A percentile compares a stretch with the other conserved stretches of the same genome.
phyloP scores from a whole-genome alignment of 2,329 filamentous ascomycete genomes.

The Pyrenochaeta sp. region DNA sequence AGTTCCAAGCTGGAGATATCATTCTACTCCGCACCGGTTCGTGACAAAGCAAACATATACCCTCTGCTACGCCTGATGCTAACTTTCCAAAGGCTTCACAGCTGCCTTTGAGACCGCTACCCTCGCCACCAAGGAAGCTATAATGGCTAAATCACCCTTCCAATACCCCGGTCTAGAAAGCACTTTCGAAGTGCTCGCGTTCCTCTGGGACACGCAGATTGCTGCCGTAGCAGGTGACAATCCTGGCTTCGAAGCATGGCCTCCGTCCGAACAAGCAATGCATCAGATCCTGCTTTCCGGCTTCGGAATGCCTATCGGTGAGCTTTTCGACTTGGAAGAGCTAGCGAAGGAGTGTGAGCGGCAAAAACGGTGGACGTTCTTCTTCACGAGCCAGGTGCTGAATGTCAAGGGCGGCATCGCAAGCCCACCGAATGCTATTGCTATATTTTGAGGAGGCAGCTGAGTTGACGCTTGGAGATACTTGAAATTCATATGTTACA shows the following conservation, averaged over 20 bases:
- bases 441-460: slow-evolving; percentile 33
- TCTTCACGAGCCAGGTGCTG: slow-evolving; percentile 54
- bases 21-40: slow-evolving; percentile 27
- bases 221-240: slow-evolving; percentile 47
- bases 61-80: background rate
- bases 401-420: slow-evolving; percentile 52
- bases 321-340: slow-evolving; percentile 56
- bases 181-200: slow-evolving; percentile 23
- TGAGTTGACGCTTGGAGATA: background rate
- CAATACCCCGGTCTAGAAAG: slow-evolving; percentile 29
- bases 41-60: background rate
- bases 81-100: slow-evolving; percentile 10
- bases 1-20: slow-evolving; percentile 32
- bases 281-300: slow-evolving; percentile 50
- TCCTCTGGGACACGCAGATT: slow-evolving; percentile 40
- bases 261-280: slow-evolving; percentile 30
- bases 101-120: slow-evolving; percentile 21
- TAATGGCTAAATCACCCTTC: slow-evolving; percentile 29
- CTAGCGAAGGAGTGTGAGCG: slow-evolving; percentile 49
- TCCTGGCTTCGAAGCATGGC: slow-evolving; percentile 45
- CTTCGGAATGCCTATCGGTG: slow-evolving; percentile 57
- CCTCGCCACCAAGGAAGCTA: slow-evolving; percentile 21
- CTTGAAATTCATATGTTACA: slow-evolving; percentile 9
- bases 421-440: slow-evolving; percentile 44
- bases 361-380: slow-evolving; percentile 51